Conservation (phyloP, 73 alveolate species). For the Effrenium voratum region DNA sequence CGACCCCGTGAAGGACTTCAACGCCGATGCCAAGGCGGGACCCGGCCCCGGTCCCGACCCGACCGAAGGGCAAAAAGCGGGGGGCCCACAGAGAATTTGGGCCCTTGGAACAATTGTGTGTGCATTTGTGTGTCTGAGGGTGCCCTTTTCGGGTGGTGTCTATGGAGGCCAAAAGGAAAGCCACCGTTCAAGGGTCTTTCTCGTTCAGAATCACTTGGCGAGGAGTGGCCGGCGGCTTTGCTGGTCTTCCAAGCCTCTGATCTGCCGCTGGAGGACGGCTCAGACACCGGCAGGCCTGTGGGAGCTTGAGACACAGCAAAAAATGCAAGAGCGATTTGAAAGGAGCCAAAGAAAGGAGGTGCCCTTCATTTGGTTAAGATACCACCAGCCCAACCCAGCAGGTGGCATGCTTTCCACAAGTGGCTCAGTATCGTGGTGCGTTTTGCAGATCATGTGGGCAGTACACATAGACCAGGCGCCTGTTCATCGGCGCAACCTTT, state of each 20-base stretch:
- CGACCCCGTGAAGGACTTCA: slow-evolving; percentile 64
- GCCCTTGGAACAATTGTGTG: background rate
- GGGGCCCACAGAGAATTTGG: background rate
- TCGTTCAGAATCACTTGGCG: too few relatives aligned
- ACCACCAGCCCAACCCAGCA: background rate
- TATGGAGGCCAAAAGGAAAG: background rate
- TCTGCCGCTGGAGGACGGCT: slow-evolving; percentile 36
- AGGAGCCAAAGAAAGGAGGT: background rate
- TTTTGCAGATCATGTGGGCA: too few relatives aligned
- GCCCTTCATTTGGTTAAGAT: background rate
- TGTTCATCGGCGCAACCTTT: slow-evolving; percentile 35
- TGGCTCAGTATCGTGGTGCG: too few relatives aligned
- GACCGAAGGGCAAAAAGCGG: too few relatives aligned
- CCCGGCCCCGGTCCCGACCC: background rate
- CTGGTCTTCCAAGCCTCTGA: slow-evolving; percentile 73
- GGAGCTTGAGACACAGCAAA: too few relatives aligned
- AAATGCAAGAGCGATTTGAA: background rate
- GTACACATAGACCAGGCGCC: too few relatives aligned
- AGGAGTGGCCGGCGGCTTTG: slow-evolving; percentile 80
- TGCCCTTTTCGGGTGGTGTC: too few relatives aligned
- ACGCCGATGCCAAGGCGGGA: background rate
- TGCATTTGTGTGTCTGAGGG: background rate
- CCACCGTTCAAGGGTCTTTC: background rate
- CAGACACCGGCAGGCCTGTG: slow-evolving; percentile 58
- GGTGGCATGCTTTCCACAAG: too few relatives aligned